Evolutionary conservation across 2,329 filamentous ascomycete genomes (phyloP), one percentile per base, ranked within the genome.

Genomic region (Fusarium sp.): DNA sequence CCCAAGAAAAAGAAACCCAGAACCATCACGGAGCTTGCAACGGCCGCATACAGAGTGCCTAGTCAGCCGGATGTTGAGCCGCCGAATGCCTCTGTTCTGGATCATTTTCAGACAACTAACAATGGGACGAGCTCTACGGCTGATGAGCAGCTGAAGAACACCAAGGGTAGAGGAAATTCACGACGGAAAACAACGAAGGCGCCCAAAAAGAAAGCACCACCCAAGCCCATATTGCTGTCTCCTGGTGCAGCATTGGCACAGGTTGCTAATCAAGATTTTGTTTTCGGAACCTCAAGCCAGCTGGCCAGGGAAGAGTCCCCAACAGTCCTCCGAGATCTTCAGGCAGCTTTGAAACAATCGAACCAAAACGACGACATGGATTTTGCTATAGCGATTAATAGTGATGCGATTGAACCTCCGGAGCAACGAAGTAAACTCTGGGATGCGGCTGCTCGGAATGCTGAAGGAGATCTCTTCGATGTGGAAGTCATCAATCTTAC

Each of bases 271-370:
- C 93, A 96, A 75, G 88, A 94, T 61, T 92, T 94, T 73, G 80
- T 96, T 0, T 97, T 97, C 78, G 93, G 93, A 2, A 96, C 93
- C 0, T 94, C 91, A 2, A 96, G 93, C 76, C 93, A 97, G 76
- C 80, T 97, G 23, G 90, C 90, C 15, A 81, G 85, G 54, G 91
- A 93, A 57, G 88, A 93, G 35, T 92, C 91, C 0, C 91, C 91
- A 0, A 86, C 85, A 0, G 84, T 89, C 23, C 76, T 92, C 17
- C 83, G 85, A 29, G 85, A 91, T 43, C 77, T 92, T 20, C 88
- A 91, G 52, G 75, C 82, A 52, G 89, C 88, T 2, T 84, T 91
- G 66, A 83, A 83, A 63, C 82, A 81, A 36, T 92, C 90, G 0
- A 90, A 88, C 31, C 59, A 74, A 3, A 71, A 77, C 17, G 75